Conservation (phyloP, 2,329 filamentous ascomycete genomes). For the Hypomyces perniciosus region DNA sequence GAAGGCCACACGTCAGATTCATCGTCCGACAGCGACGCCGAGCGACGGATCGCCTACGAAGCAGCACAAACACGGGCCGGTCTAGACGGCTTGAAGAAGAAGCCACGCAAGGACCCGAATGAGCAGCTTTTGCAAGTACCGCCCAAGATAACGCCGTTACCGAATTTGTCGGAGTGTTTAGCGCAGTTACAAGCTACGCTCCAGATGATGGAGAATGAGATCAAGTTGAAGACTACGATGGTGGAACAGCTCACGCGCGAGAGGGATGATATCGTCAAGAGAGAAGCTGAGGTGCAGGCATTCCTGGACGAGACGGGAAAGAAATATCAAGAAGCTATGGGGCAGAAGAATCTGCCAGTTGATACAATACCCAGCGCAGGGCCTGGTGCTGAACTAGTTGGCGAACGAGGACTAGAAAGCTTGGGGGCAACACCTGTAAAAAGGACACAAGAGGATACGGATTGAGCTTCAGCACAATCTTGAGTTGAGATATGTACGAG, state of each 20-base stretch:
- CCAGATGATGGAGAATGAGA: constrained; percentile 56
- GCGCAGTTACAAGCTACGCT: constrained; percentile 57
- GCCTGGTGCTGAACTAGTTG: constrained; percentile 19
- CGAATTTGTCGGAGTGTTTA: constrained; percentile 63
- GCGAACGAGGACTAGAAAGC: constrained; percentile 31
- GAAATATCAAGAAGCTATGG: constrained; percentile 44
- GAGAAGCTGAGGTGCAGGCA: constrained; percentile 74
- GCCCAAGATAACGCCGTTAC: constrained; percentile 71
- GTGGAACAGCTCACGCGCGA: constrained; percentile 64
- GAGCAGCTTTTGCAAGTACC: constrained; percentile 50
- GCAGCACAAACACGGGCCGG: constrained; percentile 78
- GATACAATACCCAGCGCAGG: constrained; percentile 16
- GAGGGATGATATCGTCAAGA: constrained; percentile 57
- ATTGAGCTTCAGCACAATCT: not conserved
- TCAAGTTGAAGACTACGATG: constrained; percentile 52
- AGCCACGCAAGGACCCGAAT: constrained; percentile 25
- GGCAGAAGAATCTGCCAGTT: constrained; percentile 14
- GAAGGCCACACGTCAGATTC: constrained; percentile 60
- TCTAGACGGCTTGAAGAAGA: constrained; percentile 63
- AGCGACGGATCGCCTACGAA: constrained; percentile 77
- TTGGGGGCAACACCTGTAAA: constrained; percentile 27
- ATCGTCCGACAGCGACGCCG: constrained; percentile 63
- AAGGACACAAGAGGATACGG: constrained; percentile 14
- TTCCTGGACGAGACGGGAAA: constrained; percentile 76
- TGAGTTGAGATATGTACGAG: no score